Evolutionary conservation across 768 basidiomycete species (phyloP).

Genomic region (Tylopilus felleus): DNA sequence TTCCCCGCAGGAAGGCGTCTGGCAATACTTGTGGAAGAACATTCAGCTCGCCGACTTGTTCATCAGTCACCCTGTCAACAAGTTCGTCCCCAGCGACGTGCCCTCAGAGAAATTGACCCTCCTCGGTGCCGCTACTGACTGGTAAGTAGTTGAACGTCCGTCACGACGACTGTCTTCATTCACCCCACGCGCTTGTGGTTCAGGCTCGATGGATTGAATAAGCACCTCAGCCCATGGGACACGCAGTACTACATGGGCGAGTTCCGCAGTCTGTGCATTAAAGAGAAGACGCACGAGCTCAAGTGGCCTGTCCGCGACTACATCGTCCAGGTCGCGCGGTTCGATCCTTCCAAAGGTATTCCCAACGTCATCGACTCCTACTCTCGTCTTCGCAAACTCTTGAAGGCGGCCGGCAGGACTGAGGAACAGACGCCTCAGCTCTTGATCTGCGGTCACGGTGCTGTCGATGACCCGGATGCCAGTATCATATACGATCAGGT

Average conservation of each 20-base stretch:
- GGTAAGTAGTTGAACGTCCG: slow-evolving; percentile 44
- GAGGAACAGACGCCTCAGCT: slow-evolving; percentile 65
- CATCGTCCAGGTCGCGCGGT: slow-evolving; percentile 89
- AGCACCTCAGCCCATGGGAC: slow-evolving; percentile 77
- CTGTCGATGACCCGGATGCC: slow-evolving; percentile 93
- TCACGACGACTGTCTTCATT: slow-evolving; percentile 6
- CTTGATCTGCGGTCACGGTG: slow-evolving; percentile 85
- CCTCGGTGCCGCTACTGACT: slow-evolving; percentile 83
- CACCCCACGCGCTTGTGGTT: not conserved
- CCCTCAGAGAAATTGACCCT: slow-evolving; percentile 66
- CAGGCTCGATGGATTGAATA: slow-evolving; percentile 94
- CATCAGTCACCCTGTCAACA: slow-evolving; percentile 91
- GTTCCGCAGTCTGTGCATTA: slow-evolving; percentile 71
- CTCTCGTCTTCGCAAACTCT: slow-evolving; percentile 69
- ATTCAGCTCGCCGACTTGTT: slow-evolving; percentile 88
- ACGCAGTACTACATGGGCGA: slow-evolving; percentile 88
- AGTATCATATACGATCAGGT: slow-evolving; percentile 86
- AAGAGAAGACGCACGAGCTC: slow-evolving; percentile 79
- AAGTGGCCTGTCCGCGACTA: slow-evolving; percentile 82
- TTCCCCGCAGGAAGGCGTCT: slow-evolving; percentile 87
- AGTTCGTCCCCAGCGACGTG: slow-evolving; percentile 89
- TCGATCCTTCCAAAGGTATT: slow-evolving; percentile 86
- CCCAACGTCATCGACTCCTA: slow-evolving; percentile 87
- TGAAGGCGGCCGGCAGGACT: slow-evolving; percentile 44
- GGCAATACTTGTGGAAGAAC: slow-evolving; percentile 94